Base-by-base conservation (phyloP, 2,329 filamentous ascomycete genomes). In the Epicoccum nigrum region DNA sequence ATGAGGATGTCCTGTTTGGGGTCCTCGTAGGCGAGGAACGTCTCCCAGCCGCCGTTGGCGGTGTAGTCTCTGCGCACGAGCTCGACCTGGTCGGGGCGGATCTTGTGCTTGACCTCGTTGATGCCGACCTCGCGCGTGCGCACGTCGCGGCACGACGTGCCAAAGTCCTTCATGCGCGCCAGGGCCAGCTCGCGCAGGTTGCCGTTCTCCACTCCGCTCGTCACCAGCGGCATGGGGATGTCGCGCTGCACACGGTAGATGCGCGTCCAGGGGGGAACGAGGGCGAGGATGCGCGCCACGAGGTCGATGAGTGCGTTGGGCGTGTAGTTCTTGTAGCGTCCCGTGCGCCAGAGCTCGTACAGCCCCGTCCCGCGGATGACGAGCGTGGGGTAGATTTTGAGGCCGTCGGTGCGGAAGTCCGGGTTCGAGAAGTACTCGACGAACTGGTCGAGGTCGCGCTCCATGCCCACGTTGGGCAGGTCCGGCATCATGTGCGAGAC, bases 401-500 rank as follows among this genome's bases (percentile, higher is more conserved):
- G 80, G 1, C 95, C 94, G 69, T 99, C 94, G 1, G 95, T 99
- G 53, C 94, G 84, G 79, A 99, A 99, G 33, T 86, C 91, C 1
- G 94, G 94, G 71, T 92, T 97, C 70, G 96, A 92, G 66, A 99
- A 99, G 73, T 99, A 99, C 71, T 99, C 95, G 58, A 90, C 84
- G 75, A 99, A 99, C 65, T 99, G 94, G 68, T 96, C 92, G 34
- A 99, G 81, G 70, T 99, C 94, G 65, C 94, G 88, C 76, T 99
- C 95, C 89, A 97, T 96, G 49, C 94, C 94, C 2, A 99, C 94
- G 65, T 99, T 99, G 3, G 94, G 94, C 39, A 99, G 77, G 71
- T 99, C 94, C 1, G 94, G 94, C 94, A 99, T 99, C 94, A 99
- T 99, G 76, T 99, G 94, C 61, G 90, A 96, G 56, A 99, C 94